phyloP scores from a whole-genome alignment of 257 asterid species.

The Fraxinus anomala region DNA sequence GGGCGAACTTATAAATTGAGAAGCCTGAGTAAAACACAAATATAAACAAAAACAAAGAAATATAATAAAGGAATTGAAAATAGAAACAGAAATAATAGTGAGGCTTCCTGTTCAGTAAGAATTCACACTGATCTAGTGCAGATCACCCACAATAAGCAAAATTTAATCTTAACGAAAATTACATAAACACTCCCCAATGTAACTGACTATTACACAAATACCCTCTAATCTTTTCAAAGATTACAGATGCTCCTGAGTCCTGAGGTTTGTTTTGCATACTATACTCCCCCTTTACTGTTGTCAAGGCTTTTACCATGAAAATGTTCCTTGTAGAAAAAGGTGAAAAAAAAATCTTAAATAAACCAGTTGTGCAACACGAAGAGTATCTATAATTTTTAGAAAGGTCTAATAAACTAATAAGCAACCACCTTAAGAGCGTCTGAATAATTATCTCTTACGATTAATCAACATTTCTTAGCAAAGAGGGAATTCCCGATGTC shows the following conservation, averaged over 20 bases:
- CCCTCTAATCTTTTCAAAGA: neutral
- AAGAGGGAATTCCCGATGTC: conserved; percentile 1
- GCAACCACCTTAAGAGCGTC: neutral
- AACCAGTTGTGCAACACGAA: neutral
- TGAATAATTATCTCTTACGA: neutral
- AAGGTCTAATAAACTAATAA: neutral
- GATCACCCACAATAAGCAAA: neutral
- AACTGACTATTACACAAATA: neutral
- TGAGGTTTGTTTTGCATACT: neutral
- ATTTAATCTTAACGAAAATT: neutral
- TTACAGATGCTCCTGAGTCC: neutral
- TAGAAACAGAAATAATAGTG: neutral
- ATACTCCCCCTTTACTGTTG: neutral
- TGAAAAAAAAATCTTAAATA: neutral
- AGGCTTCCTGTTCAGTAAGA: conserved; percentile 1
- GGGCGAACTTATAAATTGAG: conserved; percentile 8
- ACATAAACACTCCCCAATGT: neutral
- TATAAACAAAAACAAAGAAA: neutral
- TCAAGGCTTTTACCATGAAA: neutral
- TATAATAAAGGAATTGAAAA: conserved; percentile 2
- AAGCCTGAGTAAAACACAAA: conserved; percentile 4
- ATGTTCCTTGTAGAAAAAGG: neutral
- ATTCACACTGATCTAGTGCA: neutral
- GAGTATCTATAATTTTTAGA: neutral
- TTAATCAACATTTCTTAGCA: neutral